These are phyloP conservation scores for Myochromella boudieri DNA, from an alignment of 768 basidiomycete species.

Conservation along the genomic window DNA sequence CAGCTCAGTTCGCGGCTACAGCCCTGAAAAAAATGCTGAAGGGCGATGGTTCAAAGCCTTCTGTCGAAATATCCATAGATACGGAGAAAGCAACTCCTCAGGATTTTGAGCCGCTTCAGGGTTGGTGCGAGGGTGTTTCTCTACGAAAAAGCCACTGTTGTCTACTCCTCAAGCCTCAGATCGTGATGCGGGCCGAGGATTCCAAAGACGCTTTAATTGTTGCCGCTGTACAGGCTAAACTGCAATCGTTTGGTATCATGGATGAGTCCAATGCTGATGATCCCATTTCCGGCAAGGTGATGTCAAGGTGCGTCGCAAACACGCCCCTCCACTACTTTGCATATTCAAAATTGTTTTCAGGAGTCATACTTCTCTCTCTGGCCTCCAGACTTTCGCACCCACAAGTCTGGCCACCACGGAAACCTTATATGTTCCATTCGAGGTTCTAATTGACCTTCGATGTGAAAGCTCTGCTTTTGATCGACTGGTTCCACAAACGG, in stretches of 20 bases:
- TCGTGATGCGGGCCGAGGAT: conserved; percentile 68
- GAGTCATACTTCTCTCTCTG: conserved; percentile 75
- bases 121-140: conserved; percentile 73
- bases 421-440: conserved; percentile 75
- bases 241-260: conserved; percentile 79
- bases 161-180: conserved; percentile 88
- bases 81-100: conserved; percentile 27
- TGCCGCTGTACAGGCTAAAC: conserved; percentile 76
- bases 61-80: conserved; percentile 39
- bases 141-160: conserved; percentile 75
- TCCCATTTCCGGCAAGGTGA: conserved; percentile 80
- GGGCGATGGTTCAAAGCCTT: conserved; percentile 50
- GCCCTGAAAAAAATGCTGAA: conserved; percentile 65
- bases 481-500: conserved; percentile 86
- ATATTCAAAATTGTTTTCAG: conserved; percentile 45
- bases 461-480: conserved; percentile 85
- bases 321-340: neutral
- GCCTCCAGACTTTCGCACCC: conserved; percentile 88
- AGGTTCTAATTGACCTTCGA: conserved; percentile 83
- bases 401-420: conserved; percentile 37
- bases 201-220: conserved; percentile 61
- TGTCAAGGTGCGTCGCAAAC: conserved; percentile 80
- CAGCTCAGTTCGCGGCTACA: conserved; percentile 66
- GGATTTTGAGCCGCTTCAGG: conserved; percentile 58
- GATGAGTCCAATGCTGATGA: conserved; percentile 79